These are phyloP conservation scores for Euclidium syriacum DNA, from an alignment of 345 rosid genomes.

Conservation along the genomic window DNA sequence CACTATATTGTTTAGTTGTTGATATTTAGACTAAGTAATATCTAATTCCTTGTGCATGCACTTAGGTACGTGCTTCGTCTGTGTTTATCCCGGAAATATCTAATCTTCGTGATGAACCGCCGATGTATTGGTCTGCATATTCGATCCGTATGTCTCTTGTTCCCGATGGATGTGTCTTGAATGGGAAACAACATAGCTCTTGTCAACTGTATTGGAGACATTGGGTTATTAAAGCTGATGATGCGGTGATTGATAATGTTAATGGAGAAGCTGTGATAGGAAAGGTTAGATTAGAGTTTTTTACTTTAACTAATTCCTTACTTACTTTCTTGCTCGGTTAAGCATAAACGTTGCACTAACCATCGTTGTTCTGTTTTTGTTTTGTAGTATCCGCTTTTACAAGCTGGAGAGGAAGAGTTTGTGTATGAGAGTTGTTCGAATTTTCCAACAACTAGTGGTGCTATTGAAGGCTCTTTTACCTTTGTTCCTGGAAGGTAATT, in stretches of 20 bases:
- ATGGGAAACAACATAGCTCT: constrained; percentile 50
- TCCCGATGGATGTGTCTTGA: constrained; percentile 61
- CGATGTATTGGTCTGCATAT: constrained; percentile 49
- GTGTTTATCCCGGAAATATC: constrained; percentile 66
- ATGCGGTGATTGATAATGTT: constrained; percentile 35
- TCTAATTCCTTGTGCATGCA: constrained; percentile 6
- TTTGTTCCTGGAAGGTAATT: constrained; percentile 93
- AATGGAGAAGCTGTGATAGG: constrained; percentile 71
- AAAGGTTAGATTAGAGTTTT: constrained; percentile 36
- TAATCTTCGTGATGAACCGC: constrained; percentile 28
- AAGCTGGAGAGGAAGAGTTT: constrained; percentile 60
- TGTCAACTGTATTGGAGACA: constrained; percentile 68
- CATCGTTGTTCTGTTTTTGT: not conserved
- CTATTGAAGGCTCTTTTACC: constrained; percentile 70
- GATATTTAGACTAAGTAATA: too few relatives aligned
- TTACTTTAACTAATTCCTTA: not conserved
- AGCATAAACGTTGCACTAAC: not conserved
- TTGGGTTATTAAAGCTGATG: constrained; percentile 60
- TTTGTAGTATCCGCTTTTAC: constrained; percentile 57
- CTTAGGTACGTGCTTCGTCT: constrained; percentile 86
- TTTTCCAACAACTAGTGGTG: constrained; percentile 40
- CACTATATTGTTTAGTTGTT: not conserved
- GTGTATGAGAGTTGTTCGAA: constrained; percentile 59
- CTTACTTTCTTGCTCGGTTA: not conserved
- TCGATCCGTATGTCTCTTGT: constrained; percentile 80